A percentile compares a stretch with the other conserved stretches of the same genome.
Evolutionary conservation across 352 stramenopile genomes (phyloP).

Genomic region (Phytophthora kernoviae): DNA sequence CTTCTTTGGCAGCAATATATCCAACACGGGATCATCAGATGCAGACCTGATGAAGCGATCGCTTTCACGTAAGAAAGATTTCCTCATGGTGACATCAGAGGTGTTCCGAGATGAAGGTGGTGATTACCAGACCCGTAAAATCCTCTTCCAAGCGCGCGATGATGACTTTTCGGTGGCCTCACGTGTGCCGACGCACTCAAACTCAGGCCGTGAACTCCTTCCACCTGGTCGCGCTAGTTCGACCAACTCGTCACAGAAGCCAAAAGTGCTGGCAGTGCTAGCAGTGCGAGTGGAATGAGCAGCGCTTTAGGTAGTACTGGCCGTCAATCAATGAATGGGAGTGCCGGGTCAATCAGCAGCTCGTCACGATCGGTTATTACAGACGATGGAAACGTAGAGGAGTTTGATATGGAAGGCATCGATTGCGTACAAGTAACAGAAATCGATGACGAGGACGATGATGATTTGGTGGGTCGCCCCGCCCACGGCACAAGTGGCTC

Average conservation of each 20-base stretch:
- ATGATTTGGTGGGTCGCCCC: slow-evolving; percentile 47
- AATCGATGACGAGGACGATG: slow-evolving; percentile 75
- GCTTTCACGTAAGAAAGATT: slow-evolving; percentile 88
- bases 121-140: slow-evolving; percentile 89
- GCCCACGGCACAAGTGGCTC: slow-evolving; percentile 43
- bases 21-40: slow-evolving; percentile 44
- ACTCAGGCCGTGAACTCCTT: slow-evolving; percentile 61
- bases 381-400: slow-evolving; percentile 39
- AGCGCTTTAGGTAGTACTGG: slow-evolving; percentile 23
- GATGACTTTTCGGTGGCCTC: slow-evolving; percentile 89
- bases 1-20: slow-evolving; percentile 27
- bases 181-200: slow-evolving; percentile 71
- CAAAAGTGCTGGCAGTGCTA: slow-evolving; percentile 30
- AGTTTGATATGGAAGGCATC: slow-evolving; percentile 79
- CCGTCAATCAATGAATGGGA: slow-evolving; percentile 52
- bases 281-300: slow-evolving; percentile 15
- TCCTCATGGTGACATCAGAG: slow-evolving; percentile 90
- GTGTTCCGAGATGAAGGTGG: slow-evolving; percentile 87
- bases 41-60: slow-evolving; percentile 83
- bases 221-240: slow-evolving; percentile 33
- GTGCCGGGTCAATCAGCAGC: slow-evolving; percentile 52
- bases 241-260: slow-evolving; percentile 56
- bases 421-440: slow-evolving; percentile 80
- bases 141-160: slow-evolving; percentile 86
- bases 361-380: slow-evolving; percentile 49